A percentile compares a stretch with the other conserved stretches of the same genome.
Conservation (phyloP, 805 yeast species). For the Scheffersomyces spartinae region DNA sequence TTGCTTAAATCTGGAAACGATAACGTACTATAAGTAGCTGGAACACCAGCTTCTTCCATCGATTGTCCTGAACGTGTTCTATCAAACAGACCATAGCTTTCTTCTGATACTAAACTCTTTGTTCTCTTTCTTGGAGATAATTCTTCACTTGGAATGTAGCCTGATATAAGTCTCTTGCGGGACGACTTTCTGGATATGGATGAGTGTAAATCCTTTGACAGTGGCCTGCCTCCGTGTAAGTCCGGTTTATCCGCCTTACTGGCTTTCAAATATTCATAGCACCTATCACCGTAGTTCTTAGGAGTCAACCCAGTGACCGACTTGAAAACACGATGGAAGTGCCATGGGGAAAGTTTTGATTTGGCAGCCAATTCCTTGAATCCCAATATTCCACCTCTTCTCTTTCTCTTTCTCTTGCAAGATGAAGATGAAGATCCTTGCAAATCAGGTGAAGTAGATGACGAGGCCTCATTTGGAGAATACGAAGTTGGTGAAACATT, state of each 20-base stretch:
- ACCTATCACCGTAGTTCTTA: constrained; percentile 77
- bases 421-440: constrained; percentile 1
- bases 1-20: too few species aligned
- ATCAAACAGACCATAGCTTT: too few species aligned
- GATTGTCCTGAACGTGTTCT: too few species aligned
- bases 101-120: too few species aligned
- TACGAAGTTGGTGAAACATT: constrained; percentile 17
- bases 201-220: too few species aligned
- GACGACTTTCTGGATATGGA: too few species aligned
- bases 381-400: constrained; percentile 71
- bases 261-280: constrained; percentile 46
- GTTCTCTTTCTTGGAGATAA: too few species aligned
- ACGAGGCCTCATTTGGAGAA: constrained; percentile 1
- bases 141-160: too few species aligned
- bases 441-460: constrained; percentile 4
- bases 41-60: too few species aligned
- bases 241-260: not conserved
- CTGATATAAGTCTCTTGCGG: too few species aligned
- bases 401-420: constrained; percentile 32
- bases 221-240: too few species aligned
- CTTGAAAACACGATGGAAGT: constrained; percentile 83
- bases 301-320: constrained; percentile 81
- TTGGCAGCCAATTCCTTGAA: constrained; percentile 83
- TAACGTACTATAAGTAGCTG: too few species aligned
- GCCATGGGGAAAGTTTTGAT: constrained; percentile 82